Base-by-base conservation (phyloP, 352 stramenopile species). In the Globisporangium mamillatum region DNA sequence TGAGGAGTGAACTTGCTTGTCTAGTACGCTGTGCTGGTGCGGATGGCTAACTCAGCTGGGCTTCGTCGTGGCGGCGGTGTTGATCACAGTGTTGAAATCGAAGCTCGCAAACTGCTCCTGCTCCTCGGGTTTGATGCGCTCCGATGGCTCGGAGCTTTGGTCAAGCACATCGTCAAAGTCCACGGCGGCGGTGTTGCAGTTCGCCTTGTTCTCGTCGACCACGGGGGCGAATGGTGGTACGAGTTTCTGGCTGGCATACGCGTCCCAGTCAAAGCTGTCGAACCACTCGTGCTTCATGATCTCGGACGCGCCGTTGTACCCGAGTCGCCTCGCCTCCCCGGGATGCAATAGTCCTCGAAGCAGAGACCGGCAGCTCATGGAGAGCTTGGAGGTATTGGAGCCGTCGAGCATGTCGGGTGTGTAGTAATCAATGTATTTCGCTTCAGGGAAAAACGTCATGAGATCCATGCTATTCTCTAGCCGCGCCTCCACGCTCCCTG, bases 131-230 rank as follows among this genome's bases (percentile, higher is more conserved):
- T 64, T 79, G 2, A 92, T 73, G 36, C 66, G 74, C 18, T 72
- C 67, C 0, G 57, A 63, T 20, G 71, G 67, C 4, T 63, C 46
- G 0, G 72, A 77, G 60, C 79, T 88, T 18, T 80, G 70, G 58
- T 75, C 77, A 34, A 90, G 71, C 22, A 90, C 79, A 55, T 92
- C 81, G 55, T 92, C 81, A 29, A 90, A 89, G 48, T 92, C 84
- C 24, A 85, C 74, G 0, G 67, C 77, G 0, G 84, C 80, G 10
- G 84, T 89, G 72, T 92, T 66, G 65, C 80, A 89, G 34, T 90
- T 92, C 18, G 75, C 77, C 61, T 90, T 82, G 56, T 76, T 79
- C 54, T 87, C 75, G 65, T 89, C 77, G 0, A 92, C 76, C 16
- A 82, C 64, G 16, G 84, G 83, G 16, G 69, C 63, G 58, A 92